A percentile compares a stretch with the other conserved stretches of the same genome.
phyloP scores from a whole-genome alignment of 179 eudicot genomes.

The Sideroxylon spinosum region DNA sequence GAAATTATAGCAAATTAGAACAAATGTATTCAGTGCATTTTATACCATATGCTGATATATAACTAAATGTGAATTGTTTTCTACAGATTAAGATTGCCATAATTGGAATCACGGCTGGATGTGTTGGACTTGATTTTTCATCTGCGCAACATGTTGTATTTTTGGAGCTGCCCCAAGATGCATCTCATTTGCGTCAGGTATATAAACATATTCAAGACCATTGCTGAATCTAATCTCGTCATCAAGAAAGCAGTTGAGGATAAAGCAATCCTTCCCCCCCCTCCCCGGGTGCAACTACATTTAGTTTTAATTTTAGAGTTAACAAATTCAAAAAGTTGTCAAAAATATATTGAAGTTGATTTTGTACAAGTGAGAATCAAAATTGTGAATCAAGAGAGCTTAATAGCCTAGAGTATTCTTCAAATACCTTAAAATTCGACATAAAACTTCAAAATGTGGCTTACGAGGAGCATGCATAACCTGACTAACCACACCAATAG shows the following conservation, averaged over 20 bases:
- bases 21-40: not conserved
- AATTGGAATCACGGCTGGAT: conserved; percentile 80
- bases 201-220: not conserved
- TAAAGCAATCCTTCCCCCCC: not conserved
- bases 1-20: not conserved
- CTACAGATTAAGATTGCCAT: conserved; percentile 86
- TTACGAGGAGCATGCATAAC: no score
- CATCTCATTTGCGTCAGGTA: conserved; percentile 75
- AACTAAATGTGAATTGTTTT: not conserved
- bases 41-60: not conserved
- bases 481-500: no score
- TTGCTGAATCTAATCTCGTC: not conserved
- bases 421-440: no score
- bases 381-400: no score
- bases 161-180: conserved; percentile 77
- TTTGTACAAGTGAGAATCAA: no score
- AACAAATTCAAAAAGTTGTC: not conserved
- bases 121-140: conserved; percentile 81
- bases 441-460: no score
- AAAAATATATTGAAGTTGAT: no score
- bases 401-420: no score
- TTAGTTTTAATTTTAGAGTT: not conserved
- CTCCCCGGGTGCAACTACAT: no score
- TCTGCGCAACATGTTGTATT: conserved; percentile 84
- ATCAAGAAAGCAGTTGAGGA: not conserved